These are phyloP conservation scores for Salicornia ramosissima DNA, from an alignment of 148 eudicot species.

Conservation along the genomic window DNA sequence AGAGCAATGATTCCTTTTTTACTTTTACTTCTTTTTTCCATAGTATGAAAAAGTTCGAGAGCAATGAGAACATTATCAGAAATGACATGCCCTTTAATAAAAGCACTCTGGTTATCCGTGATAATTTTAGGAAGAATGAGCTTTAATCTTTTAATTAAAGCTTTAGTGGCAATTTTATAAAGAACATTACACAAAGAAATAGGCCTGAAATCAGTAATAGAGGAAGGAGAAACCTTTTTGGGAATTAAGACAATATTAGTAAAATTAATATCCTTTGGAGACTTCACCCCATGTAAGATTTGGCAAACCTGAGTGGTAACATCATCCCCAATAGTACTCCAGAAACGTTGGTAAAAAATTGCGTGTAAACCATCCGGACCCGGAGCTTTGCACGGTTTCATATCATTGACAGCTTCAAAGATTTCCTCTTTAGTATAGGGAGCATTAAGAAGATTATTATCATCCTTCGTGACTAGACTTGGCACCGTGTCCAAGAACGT, in stretches of 20 bases:
- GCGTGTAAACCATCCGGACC: background rate
- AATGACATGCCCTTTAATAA: too few relatives aligned
- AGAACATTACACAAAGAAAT: background rate
- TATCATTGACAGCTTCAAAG: background rate
- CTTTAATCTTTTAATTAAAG: background rate
- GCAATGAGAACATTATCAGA: background rate
- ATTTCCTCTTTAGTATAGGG: background rate
- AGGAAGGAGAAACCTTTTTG: background rate
- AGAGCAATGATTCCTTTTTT: background rate
- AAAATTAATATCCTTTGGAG: background rate
- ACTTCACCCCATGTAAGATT: background rate
- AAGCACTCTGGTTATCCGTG: background rate
- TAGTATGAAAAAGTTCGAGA: conserved; percentile 3
- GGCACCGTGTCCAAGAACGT: too few relatives aligned
- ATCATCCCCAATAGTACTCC: background rate
- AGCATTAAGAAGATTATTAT: too few relatives aligned
- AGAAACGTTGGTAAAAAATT: background rate
- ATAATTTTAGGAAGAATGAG: background rate
- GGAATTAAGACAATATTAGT: background rate
- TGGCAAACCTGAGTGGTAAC: background rate
- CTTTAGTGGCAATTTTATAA: background rate
- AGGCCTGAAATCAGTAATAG: background rate
- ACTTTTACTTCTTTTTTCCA: background rate
- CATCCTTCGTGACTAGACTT: background rate
- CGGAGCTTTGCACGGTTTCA: background rate